These are phyloP conservation scores for Ophiocordyceps camponoti-floridani DNA, from an alignment of 2,329 filamentous ascomycete genomes.

Conservation along the genomic window DNA sequence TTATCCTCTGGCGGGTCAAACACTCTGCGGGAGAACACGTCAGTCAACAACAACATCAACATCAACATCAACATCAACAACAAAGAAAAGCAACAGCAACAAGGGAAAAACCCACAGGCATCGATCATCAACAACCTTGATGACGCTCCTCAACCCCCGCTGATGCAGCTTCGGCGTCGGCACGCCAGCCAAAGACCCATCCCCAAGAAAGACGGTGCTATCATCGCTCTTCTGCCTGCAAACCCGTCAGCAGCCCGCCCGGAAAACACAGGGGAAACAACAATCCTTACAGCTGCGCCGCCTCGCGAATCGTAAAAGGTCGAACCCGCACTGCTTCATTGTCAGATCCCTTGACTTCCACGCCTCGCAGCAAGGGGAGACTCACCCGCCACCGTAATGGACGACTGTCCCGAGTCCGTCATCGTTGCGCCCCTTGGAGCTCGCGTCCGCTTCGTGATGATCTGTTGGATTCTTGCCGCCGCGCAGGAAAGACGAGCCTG, in stretches of 20 bases:
- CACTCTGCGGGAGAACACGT: constrained; percentile 40
- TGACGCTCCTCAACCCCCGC: constrained; percentile 75
- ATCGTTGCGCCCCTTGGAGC: constrained; percentile 3
- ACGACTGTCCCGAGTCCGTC: constrained; percentile 22
- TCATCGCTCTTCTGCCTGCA: constrained; percentile 54
- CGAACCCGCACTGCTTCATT: constrained; percentile 42
- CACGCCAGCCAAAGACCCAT: constrained; percentile 79
- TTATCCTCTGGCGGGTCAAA: constrained; percentile 96
- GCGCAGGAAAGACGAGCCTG: too few relatives aligned
- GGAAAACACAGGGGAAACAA: neutral
- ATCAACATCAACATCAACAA: too few relatives aligned
- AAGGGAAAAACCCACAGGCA: constrained; percentile 54
- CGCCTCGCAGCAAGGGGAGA: neutral
- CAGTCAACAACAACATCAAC: constrained; percentile 3
- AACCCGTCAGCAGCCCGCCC: constrained; percentile 1
- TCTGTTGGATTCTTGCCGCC: too few relatives aligned
- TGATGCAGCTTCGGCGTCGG: constrained; percentile 71
- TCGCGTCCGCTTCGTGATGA: neutral
- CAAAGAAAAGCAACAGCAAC: neutral
- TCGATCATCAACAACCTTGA: constrained; percentile 91
- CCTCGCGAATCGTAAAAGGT: constrained; percentile 74
- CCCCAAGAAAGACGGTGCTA: constrained; percentile 80
- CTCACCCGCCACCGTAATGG: constrained; percentile 40
- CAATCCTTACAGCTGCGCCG: constrained; percentile 57
- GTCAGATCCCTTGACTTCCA: constrained; percentile 8